Evolutionary conservation across 2,329 filamentous ascomycete genomes (phyloP).

Genomic region (Rhynchosporium graminicola): DNA sequence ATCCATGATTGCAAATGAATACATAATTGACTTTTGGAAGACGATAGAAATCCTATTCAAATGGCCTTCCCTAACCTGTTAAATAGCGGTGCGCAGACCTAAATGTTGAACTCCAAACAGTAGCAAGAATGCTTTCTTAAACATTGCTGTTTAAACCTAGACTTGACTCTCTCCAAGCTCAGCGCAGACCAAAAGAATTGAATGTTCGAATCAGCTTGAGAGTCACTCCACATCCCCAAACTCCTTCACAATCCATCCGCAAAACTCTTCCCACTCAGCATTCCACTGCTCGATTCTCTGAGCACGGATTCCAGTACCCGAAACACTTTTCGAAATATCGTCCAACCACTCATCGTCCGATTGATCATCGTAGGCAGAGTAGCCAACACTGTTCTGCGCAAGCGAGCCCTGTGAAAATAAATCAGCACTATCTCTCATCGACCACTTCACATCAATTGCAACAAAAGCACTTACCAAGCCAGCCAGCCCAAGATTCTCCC

Average conservation of each 20-base stretch:
- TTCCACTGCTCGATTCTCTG: slow-evolving; percentile 74
- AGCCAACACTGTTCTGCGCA: slow-evolving; percentile 86
- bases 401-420: slow-evolving; percentile 45
- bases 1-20: not conserved
- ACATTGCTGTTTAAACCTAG: not conserved
- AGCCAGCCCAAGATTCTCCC: slow-evolving; percentile 83
- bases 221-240: slow-evolving; percentile 43
- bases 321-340: slow-evolving; percentile 69
- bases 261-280: slow-evolving; percentile 81
- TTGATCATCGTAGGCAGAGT: slow-evolving; percentile 83
- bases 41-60: not conserved
- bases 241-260: slow-evolving; percentile 80
- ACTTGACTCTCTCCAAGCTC: not conserved
- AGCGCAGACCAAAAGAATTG: not conserved
- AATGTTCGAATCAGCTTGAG: not conserved
- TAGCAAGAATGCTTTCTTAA: not conserved
- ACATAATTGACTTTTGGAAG: not conserved
- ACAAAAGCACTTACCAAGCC: slow-evolving; percentile 64
- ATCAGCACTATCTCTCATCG: slow-evolving; percentile 8
- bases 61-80: not conserved
- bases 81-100: not conserved
- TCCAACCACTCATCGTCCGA: slow-evolving; percentile 68
- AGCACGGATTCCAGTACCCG: slow-evolving; percentile 69
- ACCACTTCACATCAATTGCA: not conserved
- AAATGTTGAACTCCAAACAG: not conserved